Evolutionary conservation across 2,329 filamentous ascomycete genomes (phyloP).

Genomic region (Verticillium nubilum): DNA sequence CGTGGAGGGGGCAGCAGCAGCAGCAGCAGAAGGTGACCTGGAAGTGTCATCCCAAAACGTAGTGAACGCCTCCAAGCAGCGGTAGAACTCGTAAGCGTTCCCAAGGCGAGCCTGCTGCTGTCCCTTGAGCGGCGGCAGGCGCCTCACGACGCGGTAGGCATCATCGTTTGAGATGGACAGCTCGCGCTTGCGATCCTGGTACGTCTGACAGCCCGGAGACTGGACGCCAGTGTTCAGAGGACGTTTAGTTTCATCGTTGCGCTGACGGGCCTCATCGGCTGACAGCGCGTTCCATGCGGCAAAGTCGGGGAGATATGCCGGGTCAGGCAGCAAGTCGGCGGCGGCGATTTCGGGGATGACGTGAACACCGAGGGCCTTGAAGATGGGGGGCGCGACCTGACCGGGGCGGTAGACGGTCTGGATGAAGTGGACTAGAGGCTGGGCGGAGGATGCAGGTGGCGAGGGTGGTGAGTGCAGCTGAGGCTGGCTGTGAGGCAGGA

Average conservation of each 20-base stretch:
- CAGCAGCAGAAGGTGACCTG: constrained; percentile 22
- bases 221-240: constrained; percentile 46
- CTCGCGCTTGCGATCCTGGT: constrained; percentile 53
- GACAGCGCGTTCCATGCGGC: constrained; percentile 43
- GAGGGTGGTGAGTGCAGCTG: constrained; percentile 11
- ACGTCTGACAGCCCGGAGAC: constrained; percentile 53
- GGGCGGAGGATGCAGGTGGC: constrained; percentile 15
- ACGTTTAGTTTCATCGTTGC: constrained; percentile 41
- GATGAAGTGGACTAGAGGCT: constrained; percentile 43
- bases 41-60: constrained; percentile 59
- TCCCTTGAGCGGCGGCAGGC: constrained; percentile 49
- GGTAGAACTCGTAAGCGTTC: constrained; percentile 62
- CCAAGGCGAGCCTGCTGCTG: constrained; percentile 50
- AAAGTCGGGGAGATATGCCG: constrained; percentile 48
- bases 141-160: constrained; percentile 56
- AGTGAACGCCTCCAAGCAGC: constrained; percentile 54
- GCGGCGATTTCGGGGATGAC: constrained; percentile 44
- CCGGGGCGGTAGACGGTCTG: constrained; percentile 48
- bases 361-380: constrained; percentile 53
- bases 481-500: constrained; percentile 39
- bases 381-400: constrained; percentile 42
- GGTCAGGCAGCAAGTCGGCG: constrained; percentile 47
- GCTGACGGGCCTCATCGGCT: constrained; percentile 41
- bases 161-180: constrained; percentile 50
- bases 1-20: neutral